A percentile compares a stretch with the other conserved stretches of the same genome.
phyloP scores from a whole-genome alignment of 2,329 filamentous ascomycete genomes.

The Hypoxylon sp. region DNA sequence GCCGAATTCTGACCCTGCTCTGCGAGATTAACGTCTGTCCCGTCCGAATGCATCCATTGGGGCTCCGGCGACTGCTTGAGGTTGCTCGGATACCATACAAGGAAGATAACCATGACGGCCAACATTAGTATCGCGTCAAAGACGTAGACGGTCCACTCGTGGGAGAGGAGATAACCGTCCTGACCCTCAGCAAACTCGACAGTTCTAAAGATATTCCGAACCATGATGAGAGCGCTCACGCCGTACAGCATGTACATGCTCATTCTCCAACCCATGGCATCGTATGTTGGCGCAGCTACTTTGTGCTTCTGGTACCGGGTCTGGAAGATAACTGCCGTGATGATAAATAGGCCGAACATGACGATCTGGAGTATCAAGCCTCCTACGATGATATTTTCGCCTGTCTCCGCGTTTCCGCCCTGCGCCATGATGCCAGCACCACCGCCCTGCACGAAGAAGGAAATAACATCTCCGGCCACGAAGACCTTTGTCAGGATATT shows the following conservation, averaged over 20 bases:
- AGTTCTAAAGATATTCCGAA: constrained; percentile 62
- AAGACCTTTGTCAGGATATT: constrained; percentile 68
- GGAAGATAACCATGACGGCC: constrained; percentile 53
- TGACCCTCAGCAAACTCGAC: constrained; percentile 61
- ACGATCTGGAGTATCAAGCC: constrained; percentile 71
- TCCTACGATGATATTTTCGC: constrained; percentile 68
- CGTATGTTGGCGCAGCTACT: constrained; percentile 2
- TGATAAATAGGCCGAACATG: constrained; percentile 70
- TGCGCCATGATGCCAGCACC: constrained; percentile 59
- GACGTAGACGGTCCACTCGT: constrained; percentile 61
- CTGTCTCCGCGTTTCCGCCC: constrained; percentile 53
- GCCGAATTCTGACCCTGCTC: background rate
- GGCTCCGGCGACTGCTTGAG: constrained; percentile 10
- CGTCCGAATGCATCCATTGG: constrained; percentile 14
- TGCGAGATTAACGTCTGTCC: constrained; percentile 13
- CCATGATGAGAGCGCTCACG: constrained; percentile 60
- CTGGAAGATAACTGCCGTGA: constrained; percentile 66
- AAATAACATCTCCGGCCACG: constrained; percentile 68
- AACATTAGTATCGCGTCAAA: constrained; percentile 62
- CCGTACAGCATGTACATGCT: constrained; percentile 60
- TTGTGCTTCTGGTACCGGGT: constrained; percentile 27
- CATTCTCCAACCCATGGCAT: constrained; percentile 51
- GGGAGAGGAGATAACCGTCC: constrained; percentile 58
- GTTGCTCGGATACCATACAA: constrained; percentile 24
- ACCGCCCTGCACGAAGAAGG: constrained; percentile 65